A percentile compares a stretch with the other conserved stretches of the same genome.
phyloP scores from a whole-genome alignment of 768 basidiomycete species.

The Boletus reticulatus region DNA sequence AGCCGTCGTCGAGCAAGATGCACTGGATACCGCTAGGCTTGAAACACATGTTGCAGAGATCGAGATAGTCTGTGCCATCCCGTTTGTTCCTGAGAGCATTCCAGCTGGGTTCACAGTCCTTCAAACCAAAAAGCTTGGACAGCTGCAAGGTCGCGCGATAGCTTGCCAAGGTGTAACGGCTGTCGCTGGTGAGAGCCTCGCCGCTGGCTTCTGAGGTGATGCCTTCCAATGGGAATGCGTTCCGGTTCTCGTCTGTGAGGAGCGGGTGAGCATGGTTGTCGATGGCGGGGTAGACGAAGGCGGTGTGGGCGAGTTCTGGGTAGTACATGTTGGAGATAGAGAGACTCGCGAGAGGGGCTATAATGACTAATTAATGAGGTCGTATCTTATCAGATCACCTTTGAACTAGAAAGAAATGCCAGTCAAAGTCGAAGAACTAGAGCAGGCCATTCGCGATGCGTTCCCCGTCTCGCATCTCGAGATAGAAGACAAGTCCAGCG shows the following conservation, averaged over 20 bases:
- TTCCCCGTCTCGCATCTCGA: conserved; percentile 67
- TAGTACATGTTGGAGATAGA: conserved; percentile 2
- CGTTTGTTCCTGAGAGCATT: conserved; percentile 53
- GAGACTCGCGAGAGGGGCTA: neutral
- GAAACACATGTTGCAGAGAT: conserved; percentile 58
- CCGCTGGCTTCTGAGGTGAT: conserved; percentile 64
- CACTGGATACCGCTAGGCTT: conserved; percentile 57
- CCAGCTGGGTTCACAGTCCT: conserved; percentile 44
- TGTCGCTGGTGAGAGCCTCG: conserved; percentile 48
- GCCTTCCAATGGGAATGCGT: conserved; percentile 55
- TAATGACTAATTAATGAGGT: neutral
- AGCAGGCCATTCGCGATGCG: conserved; percentile 59
- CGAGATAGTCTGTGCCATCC: conserved; percentile 44
- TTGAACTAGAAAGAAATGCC: conserved; percentile 47
- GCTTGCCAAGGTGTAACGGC: conserved; percentile 56
- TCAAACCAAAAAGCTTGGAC: conserved; percentile 46
- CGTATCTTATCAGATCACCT: conserved; percentile 15
- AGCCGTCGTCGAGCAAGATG: conserved; percentile 72
- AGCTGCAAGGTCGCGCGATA: conserved; percentile 58
- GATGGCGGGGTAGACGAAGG: conserved; percentile 50
- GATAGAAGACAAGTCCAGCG: conserved; percentile 74
- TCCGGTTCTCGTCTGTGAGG: conserved; percentile 44
- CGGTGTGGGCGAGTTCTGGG: conserved; percentile 15
- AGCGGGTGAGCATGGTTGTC: conserved; percentile 83
- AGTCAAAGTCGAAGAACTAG: conserved; percentile 52